phyloP scores from a whole-genome alignment of 306 rosid species.

The Rosa lucieae region DNA sequence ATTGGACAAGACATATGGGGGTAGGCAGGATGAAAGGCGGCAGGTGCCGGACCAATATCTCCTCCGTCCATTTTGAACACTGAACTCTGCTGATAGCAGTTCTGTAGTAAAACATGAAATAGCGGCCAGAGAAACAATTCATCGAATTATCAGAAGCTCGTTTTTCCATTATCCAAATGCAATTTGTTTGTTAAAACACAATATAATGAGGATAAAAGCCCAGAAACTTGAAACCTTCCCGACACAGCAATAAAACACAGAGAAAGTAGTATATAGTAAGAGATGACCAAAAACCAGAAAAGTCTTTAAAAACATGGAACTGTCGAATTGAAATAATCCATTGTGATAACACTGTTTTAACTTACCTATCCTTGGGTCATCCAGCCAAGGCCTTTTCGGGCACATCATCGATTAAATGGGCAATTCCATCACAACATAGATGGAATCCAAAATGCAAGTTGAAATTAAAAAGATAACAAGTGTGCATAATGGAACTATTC shows the following conservation, averaged over 20 bases:
- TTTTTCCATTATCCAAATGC: not conserved
- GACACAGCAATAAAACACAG: not conserved
- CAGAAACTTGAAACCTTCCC: not conserved
- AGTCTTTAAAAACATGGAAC: not conserved
- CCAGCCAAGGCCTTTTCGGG: not conserved
- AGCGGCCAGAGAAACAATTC: too few relatives aligned
- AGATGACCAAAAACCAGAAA: not conserved
- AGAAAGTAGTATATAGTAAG: not conserved
- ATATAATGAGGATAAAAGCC: not conserved
- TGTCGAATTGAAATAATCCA: not conserved
- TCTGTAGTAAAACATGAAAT: too few relatives aligned
- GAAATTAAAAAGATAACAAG: conserved; percentile 13
- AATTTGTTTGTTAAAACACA: not conserved
- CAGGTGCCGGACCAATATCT: too few relatives aligned
- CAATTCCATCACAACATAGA: conserved; percentile 14
- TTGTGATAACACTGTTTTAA: not conserved
- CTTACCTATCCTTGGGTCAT: conserved; percentile 14
- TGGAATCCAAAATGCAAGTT: conserved; percentile 19
- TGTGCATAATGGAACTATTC: conserved; percentile 15
- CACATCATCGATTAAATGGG: conserved; percentile 1
- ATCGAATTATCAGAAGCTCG: not conserved
- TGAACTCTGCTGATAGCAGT: too few relatives aligned
- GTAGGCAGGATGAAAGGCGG: too few relatives aligned
- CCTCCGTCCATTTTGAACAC: too few relatives aligned
- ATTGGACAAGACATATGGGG: too few relatives aligned